Evolutionary conservation across 2,329 filamentous ascomycete species (phyloP), one percentile per base, ranked within the genome.

Genomic region (Fusarium brevicatenulatum): DNA sequence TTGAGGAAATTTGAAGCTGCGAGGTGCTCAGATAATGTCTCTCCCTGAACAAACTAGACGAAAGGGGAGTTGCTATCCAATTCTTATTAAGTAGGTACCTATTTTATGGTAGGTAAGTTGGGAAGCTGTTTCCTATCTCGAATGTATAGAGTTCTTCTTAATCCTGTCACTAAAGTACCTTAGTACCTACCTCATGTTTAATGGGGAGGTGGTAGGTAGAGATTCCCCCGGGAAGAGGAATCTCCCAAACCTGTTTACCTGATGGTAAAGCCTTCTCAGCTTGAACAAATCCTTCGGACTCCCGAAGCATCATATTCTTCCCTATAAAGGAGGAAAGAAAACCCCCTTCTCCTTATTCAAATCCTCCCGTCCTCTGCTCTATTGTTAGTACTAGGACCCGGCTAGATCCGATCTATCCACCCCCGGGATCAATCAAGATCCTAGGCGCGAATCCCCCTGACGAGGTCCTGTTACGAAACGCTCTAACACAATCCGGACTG

Each of bases 381-480:
- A 58, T 52, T 58, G 25, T 39, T 39, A 25, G 42, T 25, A 46
- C 25, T 30, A 55, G 54, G 47, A 55, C 54, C 43, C 65, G 54
- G 49, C 53, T 55, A 47, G 36, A 46, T 34, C 54, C 43, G 46
- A 36, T 23, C 44, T 40, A 40, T 36, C 65, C 55, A 66, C 54
- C 37, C 44, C 58, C 55, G 21, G 42, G 60, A 69, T 34, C 37
- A 50, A 55, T 32, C 54, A 25, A 66, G 43, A 70, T 53, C 53
- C 52, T 62, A 39, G 21, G 43, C 59, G 25, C 63, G 60, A 53
- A 42, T 12, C 37, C 50, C 39, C 64, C 46, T 36, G 30, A 39
- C 50, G 37, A 37, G 8, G 23, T 36, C 18, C 21, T 28, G n/a
- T 55, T 44, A 32, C 21, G 25, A 40, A 42, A 19, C 52, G 25